phyloP scores from a whole-genome alignment of 768 basidiomycete genomes.

The Kwoniella mangroviensis region DNA sequence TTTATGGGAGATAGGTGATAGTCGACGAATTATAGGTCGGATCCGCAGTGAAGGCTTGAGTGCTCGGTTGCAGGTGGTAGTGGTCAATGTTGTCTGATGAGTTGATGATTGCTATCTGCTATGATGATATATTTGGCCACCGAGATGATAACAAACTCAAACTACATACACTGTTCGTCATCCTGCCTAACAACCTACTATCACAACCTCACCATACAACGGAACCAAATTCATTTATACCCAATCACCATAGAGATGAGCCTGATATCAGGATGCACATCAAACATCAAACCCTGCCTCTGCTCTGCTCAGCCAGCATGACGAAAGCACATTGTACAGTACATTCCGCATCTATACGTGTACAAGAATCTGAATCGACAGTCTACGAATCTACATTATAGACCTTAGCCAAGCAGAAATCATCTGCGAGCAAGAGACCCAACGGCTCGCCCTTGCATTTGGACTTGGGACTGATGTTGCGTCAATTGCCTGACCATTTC shows the following conservation, averaged over 20 bases:
- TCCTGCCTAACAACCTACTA: neutral
- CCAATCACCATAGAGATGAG: neutral
- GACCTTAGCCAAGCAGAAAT: neutral
- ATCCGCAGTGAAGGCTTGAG: no score
- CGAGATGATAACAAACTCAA: conserved; percentile 10
- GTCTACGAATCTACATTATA: neutral
- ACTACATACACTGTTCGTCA: neutral
- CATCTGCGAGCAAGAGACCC: neutral
- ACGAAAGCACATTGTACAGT: neutral
- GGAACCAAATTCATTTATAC: conserved; percentile 9
- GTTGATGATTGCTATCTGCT: neutral
- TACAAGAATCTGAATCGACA: neutral
- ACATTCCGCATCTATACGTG: no score
- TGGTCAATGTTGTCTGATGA: neutral
- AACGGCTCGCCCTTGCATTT: neutral
- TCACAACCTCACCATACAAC: neutral
- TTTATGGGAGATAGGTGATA: no score
- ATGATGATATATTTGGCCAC: conserved; percentile 11
- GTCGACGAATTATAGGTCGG: no score
- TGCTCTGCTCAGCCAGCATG: neutral
- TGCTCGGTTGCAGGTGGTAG: neutral
- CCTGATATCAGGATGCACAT: conserved; percentile 4
- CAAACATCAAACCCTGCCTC: neutral
- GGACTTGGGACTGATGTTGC: neutral
- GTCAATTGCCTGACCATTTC: neutral